These are phyloP conservation scores for Saccharomyces pastorianus DNA, from an alignment of 1,139 yeast genomes.

Conservation along the genomic window DNA sequence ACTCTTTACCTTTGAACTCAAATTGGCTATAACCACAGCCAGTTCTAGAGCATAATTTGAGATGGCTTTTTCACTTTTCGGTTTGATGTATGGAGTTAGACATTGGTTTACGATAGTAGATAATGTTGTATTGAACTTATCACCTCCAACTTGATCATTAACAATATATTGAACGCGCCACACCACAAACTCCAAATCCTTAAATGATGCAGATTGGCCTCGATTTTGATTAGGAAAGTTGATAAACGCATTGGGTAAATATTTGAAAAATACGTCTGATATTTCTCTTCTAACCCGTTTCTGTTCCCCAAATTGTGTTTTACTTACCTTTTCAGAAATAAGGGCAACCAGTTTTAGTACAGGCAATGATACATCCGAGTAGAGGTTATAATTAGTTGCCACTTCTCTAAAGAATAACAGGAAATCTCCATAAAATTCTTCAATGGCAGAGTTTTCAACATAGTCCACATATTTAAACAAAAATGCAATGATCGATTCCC, in stretches of 20 bases:
- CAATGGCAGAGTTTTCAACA: constrained; percentile 65
- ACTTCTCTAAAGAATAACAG: constrained; percentile 54
- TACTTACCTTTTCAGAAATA: constrained; percentile 48
- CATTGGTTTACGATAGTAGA: constrained; percentile 40
- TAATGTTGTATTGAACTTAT: constrained; percentile 40
- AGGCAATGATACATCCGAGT: constrained; percentile 44
- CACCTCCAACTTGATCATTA: constrained; percentile 39
- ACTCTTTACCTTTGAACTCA: constrained; percentile 35
- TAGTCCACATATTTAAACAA: constrained; percentile 49
- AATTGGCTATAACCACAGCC: constrained; percentile 26
- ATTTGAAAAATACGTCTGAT: constrained; percentile 51
- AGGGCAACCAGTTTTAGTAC: constrained; percentile 44
- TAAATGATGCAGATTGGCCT: constrained; percentile 3
- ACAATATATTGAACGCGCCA: constrained; percentile 39
- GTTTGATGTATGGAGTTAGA: constrained; percentile 40
- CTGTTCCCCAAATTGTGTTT: constrained; percentile 55
- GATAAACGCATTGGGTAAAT: constrained; percentile 37
- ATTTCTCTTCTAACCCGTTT: constrained; percentile 57
- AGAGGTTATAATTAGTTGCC: constrained; percentile 40
- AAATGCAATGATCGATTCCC: constrained; percentile 18
- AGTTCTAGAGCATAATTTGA: constrained; percentile 36
- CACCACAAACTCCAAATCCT: constrained; percentile 30
- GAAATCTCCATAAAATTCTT: constrained; percentile 61
- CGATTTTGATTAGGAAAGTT: not conserved
- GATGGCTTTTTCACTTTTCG: constrained; percentile 29